Conservation (phyloP, 179 eudicot species). For the Beta corolliflora region DNA sequence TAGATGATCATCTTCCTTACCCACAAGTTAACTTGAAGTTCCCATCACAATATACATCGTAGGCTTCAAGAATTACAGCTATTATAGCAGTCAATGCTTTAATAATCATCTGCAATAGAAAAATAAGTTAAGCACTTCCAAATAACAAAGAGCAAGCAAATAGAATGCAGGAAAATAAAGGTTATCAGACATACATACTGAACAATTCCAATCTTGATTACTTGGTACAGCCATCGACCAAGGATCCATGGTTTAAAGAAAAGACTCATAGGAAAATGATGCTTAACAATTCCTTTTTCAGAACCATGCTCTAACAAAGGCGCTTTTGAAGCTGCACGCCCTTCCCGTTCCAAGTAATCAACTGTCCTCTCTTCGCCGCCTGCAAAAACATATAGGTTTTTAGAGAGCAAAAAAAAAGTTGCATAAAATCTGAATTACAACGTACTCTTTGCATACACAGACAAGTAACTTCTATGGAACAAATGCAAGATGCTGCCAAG, state of each 20-base stretch:
- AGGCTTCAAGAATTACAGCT: slow-evolving; percentile 90
- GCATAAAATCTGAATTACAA: neutral
- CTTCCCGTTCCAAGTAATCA: slow-evolving; percentile 88
- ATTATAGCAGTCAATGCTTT: slow-evolving; percentile 80
- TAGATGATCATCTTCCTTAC: slow-evolving; percentile 45
- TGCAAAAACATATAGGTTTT: slow-evolving; percentile 29
- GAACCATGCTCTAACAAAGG: slow-evolving; percentile 75
- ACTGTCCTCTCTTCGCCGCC: slow-evolving; percentile 93
- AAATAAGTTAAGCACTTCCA: neutral
- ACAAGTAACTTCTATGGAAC: neutral
- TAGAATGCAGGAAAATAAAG: slow-evolving; percentile 7
- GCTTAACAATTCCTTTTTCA: slow-evolving; percentile 77
- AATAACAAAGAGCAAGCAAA: slow-evolving; percentile 11
- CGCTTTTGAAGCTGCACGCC: slow-evolving; percentile 61
- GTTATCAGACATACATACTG: slow-evolving; percentile 80
- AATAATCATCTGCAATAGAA: slow-evolving; percentile 77
- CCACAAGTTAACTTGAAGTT: slow-evolving; percentile 90
- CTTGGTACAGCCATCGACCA: slow-evolving; percentile 84
- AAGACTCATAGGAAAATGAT: slow-evolving; percentile 86
- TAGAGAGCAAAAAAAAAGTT: neutral
- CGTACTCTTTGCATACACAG: neutral
- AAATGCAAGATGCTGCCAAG: neutral
- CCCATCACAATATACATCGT: slow-evolving; percentile 92
- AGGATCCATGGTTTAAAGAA: slow-evolving; percentile 88
- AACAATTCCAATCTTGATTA: slow-evolving; percentile 91